Conservation (phyloP, 2,329 filamentous ascomycete genomes). For the Sclerotinia nivalis region DNA sequence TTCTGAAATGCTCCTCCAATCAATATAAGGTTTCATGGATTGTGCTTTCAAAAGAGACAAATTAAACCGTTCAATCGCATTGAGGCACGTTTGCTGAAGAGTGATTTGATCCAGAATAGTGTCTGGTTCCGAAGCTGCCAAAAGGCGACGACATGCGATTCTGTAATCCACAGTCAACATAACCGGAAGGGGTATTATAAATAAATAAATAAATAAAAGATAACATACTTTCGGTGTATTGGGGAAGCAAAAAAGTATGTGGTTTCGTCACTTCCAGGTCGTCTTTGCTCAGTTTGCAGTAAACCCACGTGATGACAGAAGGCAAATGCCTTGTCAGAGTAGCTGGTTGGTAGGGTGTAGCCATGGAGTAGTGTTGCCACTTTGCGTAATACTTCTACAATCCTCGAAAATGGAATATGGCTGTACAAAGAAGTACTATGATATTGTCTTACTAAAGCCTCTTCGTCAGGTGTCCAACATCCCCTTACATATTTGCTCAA, state of each 20-base stretch:
- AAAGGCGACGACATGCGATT: not conserved
- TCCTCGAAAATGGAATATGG: not conserved
- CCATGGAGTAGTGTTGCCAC: not conserved
- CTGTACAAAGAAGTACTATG: not conserved
- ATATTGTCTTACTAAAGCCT: not conserved
- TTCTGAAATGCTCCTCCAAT: not conserved
- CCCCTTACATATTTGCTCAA: not conserved
- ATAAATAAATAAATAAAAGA: not conserved
- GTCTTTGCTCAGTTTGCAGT: not conserved
- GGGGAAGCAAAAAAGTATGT: slow-evolving; percentile 3
- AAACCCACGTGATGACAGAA: not conserved
- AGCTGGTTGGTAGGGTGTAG: not conserved
- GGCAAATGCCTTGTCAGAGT: not conserved
- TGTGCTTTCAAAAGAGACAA: not conserved
- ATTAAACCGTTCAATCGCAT: not conserved
- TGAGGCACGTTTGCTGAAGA: slow-evolving; percentile 4
- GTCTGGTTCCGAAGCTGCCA: not conserved
- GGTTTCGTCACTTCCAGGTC: not conserved
- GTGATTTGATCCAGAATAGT: not conserved
- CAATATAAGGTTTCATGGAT: not conserved
- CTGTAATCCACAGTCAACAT: not conserved
- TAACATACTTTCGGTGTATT: not conserved
- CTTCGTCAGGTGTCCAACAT: not conserved
- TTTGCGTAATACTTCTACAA: not conserved
- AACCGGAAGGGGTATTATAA: too few species aligned